Percentiles rank a stretch among this genome's conserved stretches.
Conservation (phyloP, 106 monocot species). For the Gastrodia elata region DNA sequence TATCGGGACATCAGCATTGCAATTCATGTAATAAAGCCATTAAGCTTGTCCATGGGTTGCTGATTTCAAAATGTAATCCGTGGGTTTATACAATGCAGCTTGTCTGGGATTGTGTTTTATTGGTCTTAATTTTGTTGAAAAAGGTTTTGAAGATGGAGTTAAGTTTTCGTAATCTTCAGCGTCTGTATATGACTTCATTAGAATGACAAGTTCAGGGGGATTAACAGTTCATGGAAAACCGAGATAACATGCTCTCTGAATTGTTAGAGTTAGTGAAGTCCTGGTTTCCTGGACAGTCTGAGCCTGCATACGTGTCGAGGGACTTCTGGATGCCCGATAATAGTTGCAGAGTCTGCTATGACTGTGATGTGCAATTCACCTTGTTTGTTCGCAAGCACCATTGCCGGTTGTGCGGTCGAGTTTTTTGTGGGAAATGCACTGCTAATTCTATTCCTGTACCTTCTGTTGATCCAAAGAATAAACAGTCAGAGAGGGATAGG, state of each 20-base stretch:
- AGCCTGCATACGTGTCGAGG: constrained; percentile 58
- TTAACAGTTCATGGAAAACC: neutral
- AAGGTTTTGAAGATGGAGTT: neutral
- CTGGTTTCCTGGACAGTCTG: constrained; percentile 52
- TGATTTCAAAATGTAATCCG: neutral
- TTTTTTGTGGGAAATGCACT: constrained; percentile 87
- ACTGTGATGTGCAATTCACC: constrained; percentile 77
- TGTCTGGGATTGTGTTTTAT: neutral
- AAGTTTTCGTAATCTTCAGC: neutral
- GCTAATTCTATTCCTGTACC: constrained; percentile 47
- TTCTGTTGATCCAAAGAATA: constrained; percentile 13
- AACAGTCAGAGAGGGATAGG: constrained; percentile 26
- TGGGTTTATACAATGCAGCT: neutral
- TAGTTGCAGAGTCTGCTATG: constrained; percentile 86
- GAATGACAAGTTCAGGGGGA: neutral
- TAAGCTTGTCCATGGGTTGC: neutral
- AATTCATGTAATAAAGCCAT: too few species aligned
- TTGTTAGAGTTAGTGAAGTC: constrained; percentile 47
- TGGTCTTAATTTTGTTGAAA: neutral
- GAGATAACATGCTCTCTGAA: constrained; percentile 29
- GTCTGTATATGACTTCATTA: neutral
- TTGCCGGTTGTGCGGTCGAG: constrained; percentile 83
- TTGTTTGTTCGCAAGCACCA: constrained; percentile 82
- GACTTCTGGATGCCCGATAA: constrained; percentile 91
- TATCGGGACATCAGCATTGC: too few species aligned